phyloP scores from a whole-genome alignment of 441 rosid genomes.

The Flueggea neowawraea region DNA sequence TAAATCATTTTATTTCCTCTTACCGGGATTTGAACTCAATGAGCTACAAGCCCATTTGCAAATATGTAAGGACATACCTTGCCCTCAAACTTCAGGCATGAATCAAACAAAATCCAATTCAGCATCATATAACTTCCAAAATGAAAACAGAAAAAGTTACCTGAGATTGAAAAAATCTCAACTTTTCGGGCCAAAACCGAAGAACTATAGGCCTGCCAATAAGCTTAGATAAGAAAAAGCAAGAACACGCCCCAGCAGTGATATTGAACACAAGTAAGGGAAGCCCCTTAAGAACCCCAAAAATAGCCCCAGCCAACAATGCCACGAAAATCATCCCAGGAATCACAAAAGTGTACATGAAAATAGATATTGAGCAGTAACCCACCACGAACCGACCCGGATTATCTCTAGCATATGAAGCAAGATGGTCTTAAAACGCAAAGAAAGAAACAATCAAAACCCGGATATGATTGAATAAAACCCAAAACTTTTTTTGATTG shows the following conservation, averaged over 20 bases:
- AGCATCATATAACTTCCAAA: no score
- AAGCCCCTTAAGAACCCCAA: conserved; percentile 84
- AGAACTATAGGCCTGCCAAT: conserved; percentile 86
- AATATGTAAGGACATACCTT: no score
- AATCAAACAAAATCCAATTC: no score
- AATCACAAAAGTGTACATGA: conserved; percentile 99
- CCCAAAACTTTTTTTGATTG: no score
- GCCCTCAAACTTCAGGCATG: no score
- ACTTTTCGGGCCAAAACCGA: conserved; percentile 97
- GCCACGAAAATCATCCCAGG: conserved; percentile 99
- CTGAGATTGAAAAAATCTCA: conserved; percentile 90
- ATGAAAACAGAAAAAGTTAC: conserved; percentile 18
- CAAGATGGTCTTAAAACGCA: conserved; percentile 58
- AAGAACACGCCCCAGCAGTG: conserved; percentile 90
- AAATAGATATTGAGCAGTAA: conserved; percentile 89
- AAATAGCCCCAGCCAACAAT: conserved; percentile 93
- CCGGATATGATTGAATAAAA: no score
- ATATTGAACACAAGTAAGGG: conserved; percentile 86
- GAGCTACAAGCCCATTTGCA: no score
- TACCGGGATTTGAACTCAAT: no score
- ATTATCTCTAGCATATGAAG: conserved; percentile 65
- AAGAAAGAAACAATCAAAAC: no score
- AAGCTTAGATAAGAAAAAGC: conserved; percentile 85
- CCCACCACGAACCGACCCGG: conserved; percentile 79
- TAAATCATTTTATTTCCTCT: no score